These are phyloP conservation scores for Casuarina cunninghamiana DNA, from an alignment of 306 rosid species.

Conservation along the genomic window DNA sequence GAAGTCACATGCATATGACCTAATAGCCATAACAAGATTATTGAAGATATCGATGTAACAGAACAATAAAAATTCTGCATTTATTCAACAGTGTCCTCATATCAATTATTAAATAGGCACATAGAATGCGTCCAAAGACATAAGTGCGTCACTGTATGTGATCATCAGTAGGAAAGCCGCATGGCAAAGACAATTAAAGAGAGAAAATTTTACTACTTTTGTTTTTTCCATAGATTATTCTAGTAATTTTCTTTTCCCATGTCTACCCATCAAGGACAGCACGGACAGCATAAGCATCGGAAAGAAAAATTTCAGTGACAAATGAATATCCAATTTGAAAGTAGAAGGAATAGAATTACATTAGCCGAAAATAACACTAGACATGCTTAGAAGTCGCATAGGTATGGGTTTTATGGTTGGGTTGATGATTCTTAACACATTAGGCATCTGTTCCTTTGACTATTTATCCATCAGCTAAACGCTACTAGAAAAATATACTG, in stretches of 20 bases:
- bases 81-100: slow-evolving; percentile 1
- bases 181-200: not conserved
- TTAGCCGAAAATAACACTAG: not conserved
- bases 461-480: slow-evolving; percentile 18
- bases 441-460: not conserved
- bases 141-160: not conserved
- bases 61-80: not conserved
- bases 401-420: not conserved
- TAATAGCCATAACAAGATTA: not conserved
- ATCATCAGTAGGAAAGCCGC: not conserved
- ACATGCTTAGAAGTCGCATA: not conserved
- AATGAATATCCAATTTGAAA: not conserved
- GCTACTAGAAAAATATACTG: slow-evolving; percentile 16
- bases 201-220: not conserved
- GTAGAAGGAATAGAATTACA: not conserved
- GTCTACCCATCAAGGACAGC: not conserved
- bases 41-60: not conserved
- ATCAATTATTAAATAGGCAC: not conserved
- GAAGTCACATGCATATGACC: slow-evolving; percentile 5
- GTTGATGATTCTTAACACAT: slow-evolving; percentile 2
- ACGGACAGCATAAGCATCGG: not conserved
- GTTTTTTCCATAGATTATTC: not conserved
- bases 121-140: not conserved
- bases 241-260: not conserved
- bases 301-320: not conserved